A percentile compares a stretch with the other conserved stretches of the same genome.
These are phyloP conservation scores for Lachnellula subtilissima DNA, from an alignment of 2,329 filamentous ascomycete species.

Conservation along the genomic window DNA sequence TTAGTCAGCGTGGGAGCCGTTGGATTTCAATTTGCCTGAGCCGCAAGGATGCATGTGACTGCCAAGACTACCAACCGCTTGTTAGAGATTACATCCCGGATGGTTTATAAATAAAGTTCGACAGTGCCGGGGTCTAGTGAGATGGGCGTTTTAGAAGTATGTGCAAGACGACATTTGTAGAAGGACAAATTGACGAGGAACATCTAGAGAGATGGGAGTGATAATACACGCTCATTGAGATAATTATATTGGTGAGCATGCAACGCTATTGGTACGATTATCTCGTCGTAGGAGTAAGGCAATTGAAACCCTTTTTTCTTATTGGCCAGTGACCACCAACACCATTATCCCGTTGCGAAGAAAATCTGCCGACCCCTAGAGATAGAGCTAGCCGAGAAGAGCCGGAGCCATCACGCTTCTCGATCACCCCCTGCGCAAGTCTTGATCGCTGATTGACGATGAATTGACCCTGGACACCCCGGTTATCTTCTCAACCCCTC, in stretches of 20 bases:
- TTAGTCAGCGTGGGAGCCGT: no score
- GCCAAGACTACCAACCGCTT: neutral
- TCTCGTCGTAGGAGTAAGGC: neutral
- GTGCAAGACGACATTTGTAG: neutral
- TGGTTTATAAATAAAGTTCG: neutral
- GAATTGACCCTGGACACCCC: neutral
- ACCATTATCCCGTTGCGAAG: neutral
- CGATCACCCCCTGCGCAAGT: neutral
- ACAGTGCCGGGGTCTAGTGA: neutral
- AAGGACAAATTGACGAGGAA: neutral
- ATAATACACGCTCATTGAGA: neutral
- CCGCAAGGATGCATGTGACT: neutral
- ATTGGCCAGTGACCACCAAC: neutral
- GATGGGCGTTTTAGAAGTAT: neutral
- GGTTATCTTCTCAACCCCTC: no score
- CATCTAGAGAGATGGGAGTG: neutral
- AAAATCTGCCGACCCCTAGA: neutral
- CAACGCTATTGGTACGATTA: neutral
- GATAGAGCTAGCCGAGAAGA: neutral
- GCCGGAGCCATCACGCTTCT: neutral
- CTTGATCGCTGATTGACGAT: no score
- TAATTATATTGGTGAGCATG: neutral
- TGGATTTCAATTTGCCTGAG: no score
- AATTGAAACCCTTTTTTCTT: neutral
- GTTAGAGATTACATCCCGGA: neutral